Evolutionary conservation across 257 asterid species (phyloP).

Genomic region (Linderniella brevidens): DNA sequence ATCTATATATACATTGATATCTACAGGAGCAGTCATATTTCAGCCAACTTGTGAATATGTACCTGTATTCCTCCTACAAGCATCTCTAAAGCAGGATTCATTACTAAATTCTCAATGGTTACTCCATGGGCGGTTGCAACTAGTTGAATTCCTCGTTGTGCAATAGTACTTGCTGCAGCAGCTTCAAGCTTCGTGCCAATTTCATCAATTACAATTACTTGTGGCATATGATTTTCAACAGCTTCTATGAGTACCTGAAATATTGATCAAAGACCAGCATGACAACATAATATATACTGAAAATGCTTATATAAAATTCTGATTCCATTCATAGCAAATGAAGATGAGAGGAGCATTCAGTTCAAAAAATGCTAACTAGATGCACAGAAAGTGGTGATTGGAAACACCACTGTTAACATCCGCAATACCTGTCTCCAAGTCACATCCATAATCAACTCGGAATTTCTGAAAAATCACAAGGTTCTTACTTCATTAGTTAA

Average conservation of each 20-base stretch:
- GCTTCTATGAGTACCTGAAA: constrained; percentile 92
- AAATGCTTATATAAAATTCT: too few relatives aligned
- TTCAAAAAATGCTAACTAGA: background rate
- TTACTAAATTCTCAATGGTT: constrained; percentile 75
- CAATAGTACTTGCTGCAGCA: constrained; percentile 89
- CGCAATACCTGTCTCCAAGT: background rate
- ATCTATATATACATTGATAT: too few relatives aligned
- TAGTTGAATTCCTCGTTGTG: constrained; percentile 98
- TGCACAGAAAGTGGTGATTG: background rate
- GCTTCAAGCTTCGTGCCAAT: constrained; percentile 98
- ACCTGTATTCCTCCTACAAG: constrained; percentile 99
- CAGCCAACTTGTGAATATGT: constrained; percentile 6
- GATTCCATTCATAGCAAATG: too few relatives aligned
- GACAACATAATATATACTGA: too few relatives aligned
- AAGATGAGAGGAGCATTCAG: too few relatives aligned
- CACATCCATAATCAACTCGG: constrained; percentile 6
- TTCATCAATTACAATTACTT: constrained; percentile 94
- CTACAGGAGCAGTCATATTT: too few relatives aligned
- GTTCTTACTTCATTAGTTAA: too few relatives aligned
- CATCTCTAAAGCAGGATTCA: constrained; percentile 95
- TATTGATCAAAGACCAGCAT: constrained; percentile 1
- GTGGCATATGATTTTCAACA: constrained; percentile 97
- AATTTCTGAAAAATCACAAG: constrained; percentile 6
- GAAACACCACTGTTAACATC: background rate
- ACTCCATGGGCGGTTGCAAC: constrained; percentile 99